Evolutionary conservation across 2,329 filamentous ascomycete genomes (phyloP).

Genomic region (Ambrosiella beaveri): DNA sequence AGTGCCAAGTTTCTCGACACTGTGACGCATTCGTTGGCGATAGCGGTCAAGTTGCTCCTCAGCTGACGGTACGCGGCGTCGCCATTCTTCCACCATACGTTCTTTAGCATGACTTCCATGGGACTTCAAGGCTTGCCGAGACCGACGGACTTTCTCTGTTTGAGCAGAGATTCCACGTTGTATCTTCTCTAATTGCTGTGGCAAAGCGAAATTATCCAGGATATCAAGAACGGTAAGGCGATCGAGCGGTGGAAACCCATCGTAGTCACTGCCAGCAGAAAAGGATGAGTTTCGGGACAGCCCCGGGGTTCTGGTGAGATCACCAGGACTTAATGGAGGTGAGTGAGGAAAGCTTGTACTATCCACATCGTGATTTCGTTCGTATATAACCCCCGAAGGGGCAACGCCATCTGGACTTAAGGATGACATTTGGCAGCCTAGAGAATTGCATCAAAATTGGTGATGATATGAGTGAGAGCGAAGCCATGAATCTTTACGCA

Average conservation of each 20-base stretch:
- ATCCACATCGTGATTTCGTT: slow-evolving; percentile 19
- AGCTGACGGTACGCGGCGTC: slow-evolving; percentile 64
- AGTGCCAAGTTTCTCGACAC: slow-evolving; percentile 70
- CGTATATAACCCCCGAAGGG: neutral
- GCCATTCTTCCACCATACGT: slow-evolving; percentile 84
- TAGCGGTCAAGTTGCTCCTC: slow-evolving; percentile 91
- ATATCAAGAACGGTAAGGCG: slow-evolving; percentile 83
- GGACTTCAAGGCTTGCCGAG: slow-evolving; percentile 62
- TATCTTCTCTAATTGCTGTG: slow-evolving; percentile 78
- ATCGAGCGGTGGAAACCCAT: slow-evolving; percentile 72
- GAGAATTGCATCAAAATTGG: neutral
- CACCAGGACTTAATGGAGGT: slow-evolving; percentile 18
- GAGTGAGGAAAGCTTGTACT: slow-evolving; percentile 36
- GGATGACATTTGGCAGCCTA: too few relatives aligned
- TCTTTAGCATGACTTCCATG: slow-evolving; percentile 66
- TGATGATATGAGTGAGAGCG: neutral
- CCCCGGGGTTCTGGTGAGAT: slow-evolving; percentile 31
- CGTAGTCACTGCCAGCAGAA: slow-evolving; percentile 74
- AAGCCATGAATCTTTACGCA: too few relatives aligned
- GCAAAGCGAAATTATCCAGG: slow-evolving; percentile 80
- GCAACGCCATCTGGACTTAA: too few relatives aligned
- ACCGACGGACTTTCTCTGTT: slow-evolving; percentile 68
- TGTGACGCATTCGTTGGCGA: slow-evolving; percentile 66
- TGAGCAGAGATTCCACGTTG: slow-evolving; percentile 69
- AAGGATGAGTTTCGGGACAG: slow-evolving; percentile 66